phyloP scores from a whole-genome alignment of 768 basidiomycete genomes.

The Amanita jacksonii region DNA sequence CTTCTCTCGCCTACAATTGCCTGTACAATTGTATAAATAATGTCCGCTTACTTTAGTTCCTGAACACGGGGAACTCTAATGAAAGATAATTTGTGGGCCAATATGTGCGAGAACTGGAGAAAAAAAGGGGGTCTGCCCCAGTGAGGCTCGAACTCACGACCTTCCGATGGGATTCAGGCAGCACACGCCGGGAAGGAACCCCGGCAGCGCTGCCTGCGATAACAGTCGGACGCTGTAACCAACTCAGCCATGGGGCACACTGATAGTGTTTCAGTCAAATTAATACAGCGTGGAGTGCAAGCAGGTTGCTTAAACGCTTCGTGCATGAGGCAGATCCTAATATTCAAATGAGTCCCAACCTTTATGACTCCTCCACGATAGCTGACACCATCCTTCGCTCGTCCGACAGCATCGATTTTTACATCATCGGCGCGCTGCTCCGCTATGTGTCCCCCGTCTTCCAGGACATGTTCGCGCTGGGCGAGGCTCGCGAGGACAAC shows the following conservation, averaged over 20 bases:
- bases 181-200: background rate
- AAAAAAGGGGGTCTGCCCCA: conserved; percentile 42
- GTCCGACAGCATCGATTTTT: conserved; percentile 22
- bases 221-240: conserved; percentile 76
- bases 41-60: too few species aligned
- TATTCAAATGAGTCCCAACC: too few species aligned
- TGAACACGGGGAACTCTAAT: background rate
- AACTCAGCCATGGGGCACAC: conserved; percentile 69
- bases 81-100: background rate
- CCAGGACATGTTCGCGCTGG: background rate
- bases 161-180: conserved; percentile 39
- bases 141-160: conserved; percentile 69
- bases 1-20: too few species aligned
- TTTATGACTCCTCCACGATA: too few species aligned
- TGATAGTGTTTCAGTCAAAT: background rate
- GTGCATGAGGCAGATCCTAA: too few species aligned
- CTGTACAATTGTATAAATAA: too few species aligned
- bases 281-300: too few species aligned
- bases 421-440: background rate
- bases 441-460: background rate
- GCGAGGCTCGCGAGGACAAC: background rate
- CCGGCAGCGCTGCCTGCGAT: conserved; percentile 14
- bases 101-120: background rate
- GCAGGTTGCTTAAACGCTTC: too few species aligned
- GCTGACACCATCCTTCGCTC: conserved; percentile 18